Evolutionary conservation across 1,284 basidiomycete species (phyloP).

Genomic region (Papiliotrema nemorosa): DNA sequence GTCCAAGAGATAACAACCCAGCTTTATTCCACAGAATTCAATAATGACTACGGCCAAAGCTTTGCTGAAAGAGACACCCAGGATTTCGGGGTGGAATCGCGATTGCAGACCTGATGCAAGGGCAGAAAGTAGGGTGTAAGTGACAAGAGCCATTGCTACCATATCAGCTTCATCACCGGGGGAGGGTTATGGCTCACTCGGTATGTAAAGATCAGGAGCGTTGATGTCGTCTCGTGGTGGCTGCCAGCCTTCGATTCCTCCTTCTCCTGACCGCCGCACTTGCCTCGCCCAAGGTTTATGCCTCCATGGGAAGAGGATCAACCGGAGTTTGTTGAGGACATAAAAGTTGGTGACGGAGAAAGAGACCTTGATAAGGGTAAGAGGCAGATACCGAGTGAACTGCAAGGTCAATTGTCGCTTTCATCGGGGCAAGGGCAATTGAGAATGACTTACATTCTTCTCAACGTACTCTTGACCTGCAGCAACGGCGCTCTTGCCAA

Average conservation of each 20-base stretch:
- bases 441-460: conserved; percentile 76
- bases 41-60: conserved; percentile 74
- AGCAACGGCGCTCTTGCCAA: conserved; percentile 84
- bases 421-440: too few relatives aligned
- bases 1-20: conserved; percentile 86
- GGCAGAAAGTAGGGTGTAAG: conserved; percentile 86
- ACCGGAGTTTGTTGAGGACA: conserved; percentile 81
- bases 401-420: conserved; percentile 43
- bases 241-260: conserved; percentile 67
- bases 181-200: conserved; percentile 57
- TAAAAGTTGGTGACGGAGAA: conserved; percentile 98
- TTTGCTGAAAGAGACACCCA: conserved; percentile 80
- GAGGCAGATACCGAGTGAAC: conserved; percentile 72
- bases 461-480: conserved; percentile 96
- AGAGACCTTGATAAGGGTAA: conserved; percentile 79
- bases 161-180: not conserved
- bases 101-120: conserved; percentile 78
- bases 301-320: conserved; percentile 94
- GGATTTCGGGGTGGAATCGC: conserved; percentile 83
- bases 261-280: conserved; percentile 51
- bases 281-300: conserved; percentile 78
- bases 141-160: conserved; percentile 90
- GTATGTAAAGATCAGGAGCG: conserved; percentile 94
- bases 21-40: conserved; percentile 83
- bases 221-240: conserved; percentile 93